Conservation (phyloP, 1,139 yeast species). For the Yamadazyma triangularis region DNA sequence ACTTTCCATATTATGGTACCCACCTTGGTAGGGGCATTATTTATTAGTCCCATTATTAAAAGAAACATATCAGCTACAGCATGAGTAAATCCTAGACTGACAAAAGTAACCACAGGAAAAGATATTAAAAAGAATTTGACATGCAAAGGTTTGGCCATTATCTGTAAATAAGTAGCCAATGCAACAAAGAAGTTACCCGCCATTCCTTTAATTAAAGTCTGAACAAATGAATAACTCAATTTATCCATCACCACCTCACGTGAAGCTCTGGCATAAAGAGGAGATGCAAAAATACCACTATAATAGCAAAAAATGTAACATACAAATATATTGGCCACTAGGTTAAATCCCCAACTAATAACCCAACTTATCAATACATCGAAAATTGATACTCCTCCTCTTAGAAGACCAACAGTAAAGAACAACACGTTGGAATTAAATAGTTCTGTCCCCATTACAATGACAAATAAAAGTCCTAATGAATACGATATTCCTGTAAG, state of each 20-base stretch:
- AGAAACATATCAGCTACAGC: constrained; percentile 78
- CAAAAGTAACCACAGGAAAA: constrained; percentile 71
- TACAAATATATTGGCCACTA: constrained; percentile 61
- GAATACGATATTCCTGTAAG: constrained; percentile 59
- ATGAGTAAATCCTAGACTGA: constrained; percentile 70
- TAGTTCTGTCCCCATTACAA: constrained; percentile 67
- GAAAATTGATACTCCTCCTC: constrained; percentile 63
- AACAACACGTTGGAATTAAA: constrained; percentile 69
- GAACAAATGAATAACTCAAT: constrained; percentile 44
- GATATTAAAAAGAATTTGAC: constrained; percentile 64
- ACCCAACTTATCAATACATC: constrained; percentile 65
- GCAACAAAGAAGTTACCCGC: constrained; percentile 78
- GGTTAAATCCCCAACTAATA: constrained; percentile 63
- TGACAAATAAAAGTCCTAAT: constrained; percentile 69
- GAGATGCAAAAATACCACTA: constrained; percentile 43
- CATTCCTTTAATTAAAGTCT: constrained; percentile 59
- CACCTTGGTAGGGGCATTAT: constrained; percentile 54
- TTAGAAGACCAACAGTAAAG: constrained; percentile 60
- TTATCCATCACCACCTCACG: constrained; percentile 43
- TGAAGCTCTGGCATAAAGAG: constrained; percentile 43
- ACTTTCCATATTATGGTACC: constrained; percentile 69
- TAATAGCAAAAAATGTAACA: constrained; percentile 57
- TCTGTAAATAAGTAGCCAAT: constrained; percentile 68
- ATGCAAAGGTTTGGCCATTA: constrained; percentile 77
- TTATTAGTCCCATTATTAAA: constrained; percentile 60